Evolutionary conservation across 805 yeast genomes (phyloP).

Genomic region (Hanseniaspora nectarophila): DNA sequence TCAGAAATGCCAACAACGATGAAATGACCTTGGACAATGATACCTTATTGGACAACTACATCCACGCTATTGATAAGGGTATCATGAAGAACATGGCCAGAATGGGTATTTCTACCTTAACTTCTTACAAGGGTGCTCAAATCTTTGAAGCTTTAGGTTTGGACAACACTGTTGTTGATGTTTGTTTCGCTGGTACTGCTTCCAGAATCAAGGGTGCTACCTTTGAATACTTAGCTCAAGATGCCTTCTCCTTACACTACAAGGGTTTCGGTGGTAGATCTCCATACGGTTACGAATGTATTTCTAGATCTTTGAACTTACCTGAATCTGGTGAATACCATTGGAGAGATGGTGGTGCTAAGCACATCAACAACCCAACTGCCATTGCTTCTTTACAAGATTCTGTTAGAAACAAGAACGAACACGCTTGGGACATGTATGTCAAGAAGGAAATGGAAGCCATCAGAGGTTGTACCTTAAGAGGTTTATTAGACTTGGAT

Average conservation of each 20-base stretch:
- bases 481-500: constrained; percentile 90
- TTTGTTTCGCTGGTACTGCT: constrained; percentile 95
- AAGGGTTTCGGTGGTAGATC: constrained; percentile 76
- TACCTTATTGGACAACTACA: constrained; percentile 62
- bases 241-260: constrained; percentile 87
- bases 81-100: constrained; percentile 94
- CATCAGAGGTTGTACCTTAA: constrained; percentile 78
- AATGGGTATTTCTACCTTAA: constrained; percentile 97
- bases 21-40: constrained; percentile 38
- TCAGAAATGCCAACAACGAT: constrained; percentile 36
- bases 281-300: constrained; percentile 28
- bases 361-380: constrained; percentile 86
- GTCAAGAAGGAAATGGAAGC: constrained; percentile 85
- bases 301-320: constrained; percentile 53
- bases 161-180: constrained; percentile 87
- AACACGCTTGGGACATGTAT: constrained; percentile 80
- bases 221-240: constrained; percentile 91
- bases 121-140: constrained; percentile 98
- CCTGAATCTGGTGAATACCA: constrained; percentile 96
- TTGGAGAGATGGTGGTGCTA: constrained; percentile 97
- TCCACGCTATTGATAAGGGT: constrained; percentile 78
- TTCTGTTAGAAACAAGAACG: constrained; percentile 95
- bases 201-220: constrained; percentile 93
- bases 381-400: constrained; percentile 94
- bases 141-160: constrained; percentile 94